A percentile compares a stretch with the other conserved stretches of the same genome.
These are phyloP conservation scores for Nigrospora sphaerica DNA, from an alignment of 2,329 filamentous ascomycete genomes.

Conservation along the genomic window DNA sequence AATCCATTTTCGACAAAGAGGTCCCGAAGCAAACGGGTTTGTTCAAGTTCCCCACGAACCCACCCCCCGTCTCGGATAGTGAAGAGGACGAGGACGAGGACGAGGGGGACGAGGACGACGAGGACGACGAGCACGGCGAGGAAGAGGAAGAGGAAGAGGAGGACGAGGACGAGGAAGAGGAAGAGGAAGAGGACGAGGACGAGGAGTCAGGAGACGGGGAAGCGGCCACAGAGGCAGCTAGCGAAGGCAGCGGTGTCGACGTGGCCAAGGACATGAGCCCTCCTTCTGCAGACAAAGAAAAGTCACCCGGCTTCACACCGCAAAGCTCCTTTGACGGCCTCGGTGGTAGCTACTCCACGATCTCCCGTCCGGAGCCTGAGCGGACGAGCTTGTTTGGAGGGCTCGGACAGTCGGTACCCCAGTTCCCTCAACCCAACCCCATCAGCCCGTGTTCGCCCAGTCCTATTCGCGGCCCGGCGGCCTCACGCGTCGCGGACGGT, in stretches of 20 bases:
- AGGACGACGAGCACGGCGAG: constrained; percentile 34
- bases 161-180: constrained; percentile 33
- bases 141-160: constrained; percentile 39
- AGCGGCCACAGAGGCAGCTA: constrained; percentile 35
- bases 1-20: constrained; percentile 2
- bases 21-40: constrained; percentile 4
- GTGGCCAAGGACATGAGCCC: constrained; percentile 58
- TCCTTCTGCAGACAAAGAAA: constrained; percentile 28
- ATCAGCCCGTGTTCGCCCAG: constrained; percentile 67
- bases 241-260: constrained; percentile 56
- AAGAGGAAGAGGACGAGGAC: constrained; percentile 31
- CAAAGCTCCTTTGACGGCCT: constrained; percentile 50
- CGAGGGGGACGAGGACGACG: constrained; percentile 34
- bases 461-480: constrained; percentile 54
- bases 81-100: constrained; percentile 34
- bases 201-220: constrained; percentile 40
- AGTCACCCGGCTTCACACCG: constrained; percentile 46
- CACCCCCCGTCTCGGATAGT: constrained; percentile 21
- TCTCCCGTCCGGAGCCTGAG: constrained; percentile 38
- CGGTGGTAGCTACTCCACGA: constrained; percentile 37
- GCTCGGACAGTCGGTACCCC: constrained; percentile 38
- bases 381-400: constrained; percentile 46
- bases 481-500: constrained; percentile 38
- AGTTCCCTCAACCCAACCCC: constrained; percentile 46
- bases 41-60: constrained; percentile 23